Conservation (phyloP, 2,329 filamentous ascomycete species). For the Pseudocercospora vitis region DNA sequence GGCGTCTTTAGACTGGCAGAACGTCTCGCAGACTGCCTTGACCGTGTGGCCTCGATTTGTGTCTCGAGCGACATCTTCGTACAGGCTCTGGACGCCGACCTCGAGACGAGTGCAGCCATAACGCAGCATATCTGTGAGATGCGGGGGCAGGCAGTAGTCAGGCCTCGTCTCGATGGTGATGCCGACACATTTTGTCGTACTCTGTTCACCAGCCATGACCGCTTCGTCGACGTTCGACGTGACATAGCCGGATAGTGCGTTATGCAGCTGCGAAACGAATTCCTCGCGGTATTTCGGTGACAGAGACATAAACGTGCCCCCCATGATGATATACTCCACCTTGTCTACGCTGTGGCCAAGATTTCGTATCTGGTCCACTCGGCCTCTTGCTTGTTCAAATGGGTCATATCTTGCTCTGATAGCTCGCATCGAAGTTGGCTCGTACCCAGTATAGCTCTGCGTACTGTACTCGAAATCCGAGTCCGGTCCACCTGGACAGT, state of each 20-base stretch:
- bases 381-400: constrained; percentile 92
- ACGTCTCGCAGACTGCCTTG: constrained; percentile 91
- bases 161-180: constrained; percentile 98
- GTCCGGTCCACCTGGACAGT: constrained; percentile 95
- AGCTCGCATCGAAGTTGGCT: constrained; percentile 96
- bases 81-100: constrained; percentile 92
- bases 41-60: constrained; percentile 97
- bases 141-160: constrained; percentile 95
- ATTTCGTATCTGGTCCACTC: constrained; percentile 94
- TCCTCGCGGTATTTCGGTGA: constrained; percentile 84
- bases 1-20: constrained; percentile 94
- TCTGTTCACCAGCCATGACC: constrained; percentile 91
- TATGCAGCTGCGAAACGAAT: constrained; percentile 95
- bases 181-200: constrained; percentile 94
- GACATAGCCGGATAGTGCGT: constrained; percentile 93
- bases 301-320: constrained; percentile 97
- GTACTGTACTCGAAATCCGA: constrained; percentile 99
- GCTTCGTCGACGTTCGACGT: constrained; percentile 94
- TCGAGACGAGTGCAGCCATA: constrained; percentile 95
- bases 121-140: constrained; percentile 92
- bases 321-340: constrained; percentile 99
- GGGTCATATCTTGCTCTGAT: constrained; percentile 96
- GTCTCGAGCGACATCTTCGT: constrained; percentile 97
- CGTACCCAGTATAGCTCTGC: constrained; percentile 97
- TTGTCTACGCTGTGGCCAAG: constrained; percentile 97